A percentile compares a stretch with the other conserved stretches of the same genome.
Evolutionary conservation across 495 filamentous ascomycete genomes (phyloP).

Genomic region (Alectoria sarmentosa): DNA sequence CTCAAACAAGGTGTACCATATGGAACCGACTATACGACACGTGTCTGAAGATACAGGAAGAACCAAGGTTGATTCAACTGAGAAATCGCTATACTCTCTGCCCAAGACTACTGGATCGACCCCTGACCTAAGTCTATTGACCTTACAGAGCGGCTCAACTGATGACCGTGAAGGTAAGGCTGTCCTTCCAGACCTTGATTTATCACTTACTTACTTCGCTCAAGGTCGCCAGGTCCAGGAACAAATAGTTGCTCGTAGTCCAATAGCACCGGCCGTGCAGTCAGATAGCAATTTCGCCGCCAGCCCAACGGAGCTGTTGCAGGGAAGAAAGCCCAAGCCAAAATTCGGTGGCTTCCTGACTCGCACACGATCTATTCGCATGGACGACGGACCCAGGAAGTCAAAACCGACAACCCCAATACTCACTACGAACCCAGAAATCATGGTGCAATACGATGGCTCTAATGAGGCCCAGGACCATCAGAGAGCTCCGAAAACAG

Average conservation of each 20-base stretch:
- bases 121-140: slow-evolving; percentile 29
- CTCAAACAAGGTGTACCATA: slow-evolving; percentile 33
- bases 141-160: slow-evolving; percentile 6
- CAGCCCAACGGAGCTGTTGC: slow-evolving; percentile 12
- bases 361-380: slow-evolving; percentile 61
- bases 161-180: slow-evolving; percentile 16
- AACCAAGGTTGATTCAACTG: slow-evolving; percentile 4
- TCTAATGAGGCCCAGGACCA: slow-evolving; percentile 15
- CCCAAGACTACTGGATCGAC: slow-evolving; percentile 30
- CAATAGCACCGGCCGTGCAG: slow-evolving; percentile 11
- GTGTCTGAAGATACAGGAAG: slow-evolving; percentile 27
- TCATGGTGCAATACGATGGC: slow-evolving; percentile 10
- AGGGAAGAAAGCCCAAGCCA: slow-evolving; percentile 41
- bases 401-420: slow-evolving; percentile 31
- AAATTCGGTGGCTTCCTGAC: slow-evolving; percentile 52
- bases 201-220: slow-evolving; percentile 2
- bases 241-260: slow-evolving; percentile 9
- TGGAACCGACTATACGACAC: slow-evolving; percentile 29
- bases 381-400: slow-evolving; percentile 40
- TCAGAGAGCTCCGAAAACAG: slow-evolving; percentile 42
- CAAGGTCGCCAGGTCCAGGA: neutral
- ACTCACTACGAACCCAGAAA: slow-evolving; percentile 15
- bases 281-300: slow-evolving; percentile 17
- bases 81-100: slow-evolving; percentile 26
- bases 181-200: neutral